Percentiles rank a stretch among this genome's conserved stretches.
These are phyloP conservation scores for Ceratocystis alfenasii DNA, from an alignment of 2,329 filamentous ascomycete genomes.

Conservation along the genomic window DNA sequence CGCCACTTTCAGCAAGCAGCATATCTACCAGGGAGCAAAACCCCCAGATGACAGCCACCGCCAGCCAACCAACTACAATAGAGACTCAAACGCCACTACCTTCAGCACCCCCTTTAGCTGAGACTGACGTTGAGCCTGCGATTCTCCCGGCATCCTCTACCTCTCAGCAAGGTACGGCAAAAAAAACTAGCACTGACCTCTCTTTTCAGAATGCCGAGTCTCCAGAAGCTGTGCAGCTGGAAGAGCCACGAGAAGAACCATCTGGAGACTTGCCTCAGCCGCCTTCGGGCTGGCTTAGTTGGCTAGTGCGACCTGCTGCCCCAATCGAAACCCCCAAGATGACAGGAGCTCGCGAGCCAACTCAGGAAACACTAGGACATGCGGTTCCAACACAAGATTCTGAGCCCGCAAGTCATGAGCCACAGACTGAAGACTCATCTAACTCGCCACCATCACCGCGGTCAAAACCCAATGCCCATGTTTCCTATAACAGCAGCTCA, in stretches of 20 bases:
- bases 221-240: background rate
- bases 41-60: background rate
- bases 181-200: too few relatives aligned
- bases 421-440: background rate
- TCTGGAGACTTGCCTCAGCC: background rate
- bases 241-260: background rate
- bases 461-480: background rate
- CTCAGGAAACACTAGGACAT: background rate
- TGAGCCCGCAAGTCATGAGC: background rate
- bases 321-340: conserved; percentile 10
- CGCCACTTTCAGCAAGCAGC: background rate
- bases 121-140: too few relatives aligned
- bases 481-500: background rate
- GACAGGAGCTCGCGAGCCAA: background rate
- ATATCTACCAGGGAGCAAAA: background rate
- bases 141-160: too few relatives aligned
- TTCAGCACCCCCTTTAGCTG: background rate
- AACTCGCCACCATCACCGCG: background rate
- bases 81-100: background rate
- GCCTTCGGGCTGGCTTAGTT: conserved; percentile 41
- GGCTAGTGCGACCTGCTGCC: conserved; percentile 34
- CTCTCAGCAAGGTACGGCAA: too few relatives aligned
- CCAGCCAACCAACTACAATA: background rate
- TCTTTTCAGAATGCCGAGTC: background rate
- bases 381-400: background rate